Conservation (phyloP, 108 stramenopile species). For the Skeletonema grethae region DNA sequence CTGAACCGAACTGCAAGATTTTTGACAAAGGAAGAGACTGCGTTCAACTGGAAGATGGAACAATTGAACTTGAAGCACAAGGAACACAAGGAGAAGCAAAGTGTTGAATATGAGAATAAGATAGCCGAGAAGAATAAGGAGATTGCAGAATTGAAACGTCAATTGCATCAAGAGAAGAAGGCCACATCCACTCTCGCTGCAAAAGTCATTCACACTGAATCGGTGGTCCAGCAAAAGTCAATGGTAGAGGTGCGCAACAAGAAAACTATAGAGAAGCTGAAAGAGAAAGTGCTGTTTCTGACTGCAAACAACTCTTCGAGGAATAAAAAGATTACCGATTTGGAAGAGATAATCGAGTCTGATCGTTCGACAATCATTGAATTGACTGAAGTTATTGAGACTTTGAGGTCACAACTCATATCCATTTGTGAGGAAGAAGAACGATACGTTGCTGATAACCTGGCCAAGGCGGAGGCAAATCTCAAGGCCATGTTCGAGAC, state of each 20-base stretch:
- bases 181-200: constrained; percentile 40
- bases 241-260: constrained; percentile 18
- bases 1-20: constrained; percentile 31
- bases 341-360: constrained; percentile 24
- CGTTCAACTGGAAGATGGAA: constrained; percentile 24
- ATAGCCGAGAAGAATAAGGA: constrained; percentile 42
- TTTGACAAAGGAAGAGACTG: constrained; percentile 32
- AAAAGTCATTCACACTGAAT: constrained; percentile 44
- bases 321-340: constrained; percentile 34
- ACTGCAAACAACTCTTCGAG: constrained; percentile 17
- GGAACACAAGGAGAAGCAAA: constrained; percentile 23
- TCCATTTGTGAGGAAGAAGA: constrained; percentile 35
- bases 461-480: constrained; percentile 27
- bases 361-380: constrained; percentile 30
- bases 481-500: constrained; percentile 29
- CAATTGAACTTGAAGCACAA: constrained; percentile 48
- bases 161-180: constrained; percentile 40
- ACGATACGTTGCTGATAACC: constrained; percentile 18
- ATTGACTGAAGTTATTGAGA: constrained; percentile 22
- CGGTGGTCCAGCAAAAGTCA: constrained; percentile 23
- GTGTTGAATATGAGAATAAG: constrained; percentile 31
- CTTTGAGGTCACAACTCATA: constrained; percentile 20
- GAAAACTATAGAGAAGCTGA: constrained; percentile 23
- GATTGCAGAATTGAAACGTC: constrained; percentile 19
- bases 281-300: constrained; percentile 26